These are phyloP conservation scores for Penicillium dipodomyicola DNA, from an alignment of 495 filamentous ascomycete species.

Conservation along the genomic window DNA sequence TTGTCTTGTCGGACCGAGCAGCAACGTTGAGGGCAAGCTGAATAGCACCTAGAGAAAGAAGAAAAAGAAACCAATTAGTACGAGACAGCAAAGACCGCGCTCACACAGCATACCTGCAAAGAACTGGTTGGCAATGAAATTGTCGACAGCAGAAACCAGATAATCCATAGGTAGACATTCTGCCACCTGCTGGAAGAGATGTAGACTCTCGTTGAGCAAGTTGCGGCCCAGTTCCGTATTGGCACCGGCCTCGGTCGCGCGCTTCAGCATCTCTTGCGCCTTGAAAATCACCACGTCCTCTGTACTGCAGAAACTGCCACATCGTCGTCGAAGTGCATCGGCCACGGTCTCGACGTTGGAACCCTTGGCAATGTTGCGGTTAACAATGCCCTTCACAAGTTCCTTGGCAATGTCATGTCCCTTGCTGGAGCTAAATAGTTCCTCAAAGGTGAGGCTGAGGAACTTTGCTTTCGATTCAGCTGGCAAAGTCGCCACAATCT, in stretches of 20 bases:
- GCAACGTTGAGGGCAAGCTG: constrained; percentile 81
- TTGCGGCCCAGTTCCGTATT: constrained; percentile 76
- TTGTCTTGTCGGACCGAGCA: constrained; percentile 75
- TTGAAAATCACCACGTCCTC: constrained; percentile 98
- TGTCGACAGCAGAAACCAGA: constrained; percentile 69
- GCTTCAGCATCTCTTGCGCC: constrained; percentile 89
- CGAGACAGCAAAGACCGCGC: neutral
- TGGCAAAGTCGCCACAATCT: constrained; percentile 80
- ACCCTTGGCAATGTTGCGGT: constrained; percentile 91
- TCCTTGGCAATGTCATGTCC: constrained; percentile 94
- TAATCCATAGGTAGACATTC: constrained; percentile 76
- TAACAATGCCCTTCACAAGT: constrained; percentile 96
- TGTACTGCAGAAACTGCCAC: constrained; percentile 93
- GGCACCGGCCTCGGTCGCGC: constrained; percentile 71
- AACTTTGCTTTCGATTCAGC: constrained; percentile 64
- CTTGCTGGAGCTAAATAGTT: constrained; percentile 70
- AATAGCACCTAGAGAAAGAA: constrained; percentile 66
- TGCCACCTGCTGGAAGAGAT: constrained; percentile 84
- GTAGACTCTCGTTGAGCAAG: constrained; percentile 81
- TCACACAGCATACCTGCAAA: constrained; percentile 58
- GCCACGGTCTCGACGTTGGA: constrained; percentile 96
- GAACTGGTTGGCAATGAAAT: constrained; percentile 77
- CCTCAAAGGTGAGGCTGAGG: constrained; percentile 75
- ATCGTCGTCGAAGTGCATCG: constrained; percentile 83
- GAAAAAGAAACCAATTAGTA: constrained; percentile 7